phyloP scores from a whole-genome alignment of 306 rosid genomes.

The Prunus salicina region DNA sequence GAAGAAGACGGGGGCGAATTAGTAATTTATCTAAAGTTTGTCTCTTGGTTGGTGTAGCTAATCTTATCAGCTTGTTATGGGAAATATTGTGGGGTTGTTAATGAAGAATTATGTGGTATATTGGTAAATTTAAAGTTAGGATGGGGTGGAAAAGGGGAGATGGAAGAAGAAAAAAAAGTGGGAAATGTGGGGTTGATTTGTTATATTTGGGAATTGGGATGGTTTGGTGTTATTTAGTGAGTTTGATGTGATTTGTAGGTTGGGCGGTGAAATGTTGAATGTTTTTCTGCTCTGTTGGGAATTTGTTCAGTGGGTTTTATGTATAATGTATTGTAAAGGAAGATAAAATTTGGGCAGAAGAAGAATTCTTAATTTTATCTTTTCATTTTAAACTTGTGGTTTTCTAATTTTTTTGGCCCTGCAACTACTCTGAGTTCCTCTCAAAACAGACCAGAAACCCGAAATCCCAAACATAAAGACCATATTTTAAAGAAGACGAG shows the following conservation, averaged over 20 bases:
- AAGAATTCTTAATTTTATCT: background rate
- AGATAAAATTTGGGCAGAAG: slow-evolving; percentile 1
- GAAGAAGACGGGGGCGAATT: slow-evolving; percentile 28
- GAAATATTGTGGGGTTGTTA: slow-evolving; percentile 5
- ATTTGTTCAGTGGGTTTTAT: slow-evolving; percentile 2
- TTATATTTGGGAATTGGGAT: slow-evolving; percentile 7
- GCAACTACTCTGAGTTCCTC: too few species aligned
- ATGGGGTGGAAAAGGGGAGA: background rate
- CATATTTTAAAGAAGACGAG: too few species aligned
- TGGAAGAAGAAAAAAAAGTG: slow-evolving; percentile 17
- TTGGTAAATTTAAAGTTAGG: slow-evolving; percentile 15
- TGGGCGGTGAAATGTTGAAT: slow-evolving; percentile 5
- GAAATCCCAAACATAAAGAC: too few species aligned
- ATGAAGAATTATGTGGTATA: background rate
- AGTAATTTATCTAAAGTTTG: slow-evolving; percentile 10
- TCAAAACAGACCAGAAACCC: too few species aligned
- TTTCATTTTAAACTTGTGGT: background rate
- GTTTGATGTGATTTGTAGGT: background rate
- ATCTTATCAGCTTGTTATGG: background rate
- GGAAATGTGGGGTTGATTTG: slow-evolving; percentile 35
- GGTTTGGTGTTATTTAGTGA: background rate
- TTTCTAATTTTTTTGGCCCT: background rate
- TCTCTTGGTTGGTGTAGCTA: slow-evolving; percentile 8
- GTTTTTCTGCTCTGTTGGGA: slow-evolving; percentile 30
- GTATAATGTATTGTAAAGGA: slow-evolving; percentile 34